Percentiles rank a stretch among this genome's conserved stretches.
These are phyloP conservation scores for Shiraia bambusicola DNA, from an alignment of 2,329 filamentous ascomycete species.

Conservation along the genomic window DNA sequence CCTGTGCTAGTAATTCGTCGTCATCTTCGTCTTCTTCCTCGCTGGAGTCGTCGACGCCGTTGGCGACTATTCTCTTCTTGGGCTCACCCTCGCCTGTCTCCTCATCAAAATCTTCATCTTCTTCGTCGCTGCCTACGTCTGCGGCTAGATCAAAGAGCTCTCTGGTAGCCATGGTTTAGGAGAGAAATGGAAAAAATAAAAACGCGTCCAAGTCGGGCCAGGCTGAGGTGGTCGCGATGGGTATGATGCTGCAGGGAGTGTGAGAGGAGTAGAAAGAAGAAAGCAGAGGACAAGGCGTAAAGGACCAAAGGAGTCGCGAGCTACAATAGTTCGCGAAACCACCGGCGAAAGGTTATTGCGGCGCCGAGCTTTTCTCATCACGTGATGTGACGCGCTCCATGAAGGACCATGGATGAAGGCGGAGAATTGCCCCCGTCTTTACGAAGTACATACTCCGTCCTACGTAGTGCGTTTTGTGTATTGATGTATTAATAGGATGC, in stretches of 20 bases:
- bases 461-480: conserved; percentile 5
- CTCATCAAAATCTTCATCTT: conserved; percentile 44
- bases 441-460: too few species aligned
- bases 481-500: too few species aligned
- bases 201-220: conserved; percentile 17
- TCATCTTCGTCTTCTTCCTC: conserved; percentile 46
- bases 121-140: conserved; percentile 67
- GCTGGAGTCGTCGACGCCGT: conserved; percentile 41
- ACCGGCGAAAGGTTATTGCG: neutral
- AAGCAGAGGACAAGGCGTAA: conserved; percentile 15
- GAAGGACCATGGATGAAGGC: neutral
- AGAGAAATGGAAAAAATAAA: conserved; percentile 27
- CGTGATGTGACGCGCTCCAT: neutral
- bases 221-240: conserved; percentile 8
- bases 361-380: neutral
- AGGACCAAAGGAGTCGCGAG: neutral
- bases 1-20: conserved; percentile 37
- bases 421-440: neutral
- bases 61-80: conserved; percentile 32
- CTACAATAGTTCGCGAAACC: neutral
- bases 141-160: conserved; percentile 82
- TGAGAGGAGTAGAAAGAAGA: conserved; percentile 3
- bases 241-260: conserved; percentile 18
- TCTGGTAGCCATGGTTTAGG: conserved; percentile 41
- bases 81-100: conserved; percentile 23